Evolutionary conservation across 192 early-diverging fungal genomes (phyloP).

Genomic region (Coemansia javaensis): DNA sequence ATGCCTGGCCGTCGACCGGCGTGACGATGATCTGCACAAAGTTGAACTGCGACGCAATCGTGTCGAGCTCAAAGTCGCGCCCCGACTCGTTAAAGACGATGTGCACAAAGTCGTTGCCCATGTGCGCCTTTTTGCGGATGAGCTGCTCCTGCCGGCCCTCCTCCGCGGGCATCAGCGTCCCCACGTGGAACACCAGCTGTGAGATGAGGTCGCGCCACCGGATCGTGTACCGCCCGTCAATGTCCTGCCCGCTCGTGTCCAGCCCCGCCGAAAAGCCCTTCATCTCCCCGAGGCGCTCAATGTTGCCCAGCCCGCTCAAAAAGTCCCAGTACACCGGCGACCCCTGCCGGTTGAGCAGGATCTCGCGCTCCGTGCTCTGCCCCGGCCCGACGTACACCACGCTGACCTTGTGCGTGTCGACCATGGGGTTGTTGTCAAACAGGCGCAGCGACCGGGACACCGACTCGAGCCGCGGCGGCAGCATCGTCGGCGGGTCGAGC

Average conservation of each 20-base stretch:
- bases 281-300: slow-evolving; percentile 60
- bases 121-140: slow-evolving; percentile 91
- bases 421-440: slow-evolving; percentile 81
- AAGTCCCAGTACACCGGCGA: slow-evolving; percentile 86
- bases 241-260: slow-evolving; percentile 68
- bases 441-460: slow-evolving; percentile 71
- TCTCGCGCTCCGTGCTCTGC: slow-evolving; percentile 80
- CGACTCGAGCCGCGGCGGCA: slow-evolving; percentile 70
- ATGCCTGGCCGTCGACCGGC: slow-evolving; percentile 64
- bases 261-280: slow-evolving; percentile 85
- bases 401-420: slow-evolving; percentile 95
- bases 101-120: slow-evolving; percentile 95
- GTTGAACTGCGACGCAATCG: slow-evolving; percentile 91
- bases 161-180: slow-evolving; percentile 90
- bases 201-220: slow-evolving; percentile 78
- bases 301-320: slow-evolving; percentile 71
- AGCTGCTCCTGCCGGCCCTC: slow-evolving; percentile 65
- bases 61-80: slow-evolving; percentile 75
- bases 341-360: slow-evolving; percentile 81
- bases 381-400: slow-evolving; percentile 85
- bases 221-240: slow-evolving; percentile 82
- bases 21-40: slow-evolving; percentile 92
- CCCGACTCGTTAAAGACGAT: slow-evolving; percentile 94
- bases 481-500: slow-evolving; percentile 52
- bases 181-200: slow-evolving; percentile 88